Evolutionary conservation across 23 red algal species (phyloP).

Genomic region (Chondrus crispus): DNA sequence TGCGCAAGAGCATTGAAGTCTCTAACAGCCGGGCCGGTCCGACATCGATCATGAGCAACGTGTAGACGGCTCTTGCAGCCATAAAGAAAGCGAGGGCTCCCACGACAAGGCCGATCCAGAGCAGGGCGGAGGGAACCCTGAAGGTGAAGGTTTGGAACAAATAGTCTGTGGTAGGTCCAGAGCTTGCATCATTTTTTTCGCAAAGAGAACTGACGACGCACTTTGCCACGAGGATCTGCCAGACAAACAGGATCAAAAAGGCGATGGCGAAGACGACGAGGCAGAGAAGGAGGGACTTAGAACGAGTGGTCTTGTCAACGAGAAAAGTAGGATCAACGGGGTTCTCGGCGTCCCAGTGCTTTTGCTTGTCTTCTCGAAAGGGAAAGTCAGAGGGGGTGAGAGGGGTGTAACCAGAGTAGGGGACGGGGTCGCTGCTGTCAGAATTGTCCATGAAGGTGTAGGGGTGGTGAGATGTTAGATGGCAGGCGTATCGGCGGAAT

Average conservation of each 20-base stretch:
- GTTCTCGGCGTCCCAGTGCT: neutral
- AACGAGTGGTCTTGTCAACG: neutral
- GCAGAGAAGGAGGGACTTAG: neutral
- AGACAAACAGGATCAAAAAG: conserved; percentile 15
- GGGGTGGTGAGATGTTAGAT: no score
- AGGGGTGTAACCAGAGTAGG: neutral
- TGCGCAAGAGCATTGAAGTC: conserved; percentile 25
- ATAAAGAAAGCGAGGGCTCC: conserved; percentile 35
- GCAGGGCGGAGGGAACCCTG: conserved; percentile 36
- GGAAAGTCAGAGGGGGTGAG: neutral
- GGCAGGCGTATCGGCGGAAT: no score
- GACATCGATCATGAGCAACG: no score
- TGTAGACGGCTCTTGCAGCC: neutral
- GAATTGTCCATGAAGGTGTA: no score
- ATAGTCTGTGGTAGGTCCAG: conserved; percentile 17
- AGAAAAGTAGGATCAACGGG: neutral
- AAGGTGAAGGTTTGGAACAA: conserved; percentile 62
- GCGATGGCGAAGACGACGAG: conserved; percentile 9
- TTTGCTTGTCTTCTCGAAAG: neutral
- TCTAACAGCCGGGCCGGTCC: conserved; percentile 53
- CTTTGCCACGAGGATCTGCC: conserved; percentile 47
- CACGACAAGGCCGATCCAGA: conserved; percentile 36
- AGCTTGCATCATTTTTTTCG: conserved; percentile 45
- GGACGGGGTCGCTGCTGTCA: neutral
- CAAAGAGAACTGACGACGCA: conserved; percentile 44